A percentile compares a stretch with the other conserved stretches of the same genome.
phyloP scores from a whole-genome alignment of 192 early-diverging fungal species.

The Coemansia sp. region DNA sequence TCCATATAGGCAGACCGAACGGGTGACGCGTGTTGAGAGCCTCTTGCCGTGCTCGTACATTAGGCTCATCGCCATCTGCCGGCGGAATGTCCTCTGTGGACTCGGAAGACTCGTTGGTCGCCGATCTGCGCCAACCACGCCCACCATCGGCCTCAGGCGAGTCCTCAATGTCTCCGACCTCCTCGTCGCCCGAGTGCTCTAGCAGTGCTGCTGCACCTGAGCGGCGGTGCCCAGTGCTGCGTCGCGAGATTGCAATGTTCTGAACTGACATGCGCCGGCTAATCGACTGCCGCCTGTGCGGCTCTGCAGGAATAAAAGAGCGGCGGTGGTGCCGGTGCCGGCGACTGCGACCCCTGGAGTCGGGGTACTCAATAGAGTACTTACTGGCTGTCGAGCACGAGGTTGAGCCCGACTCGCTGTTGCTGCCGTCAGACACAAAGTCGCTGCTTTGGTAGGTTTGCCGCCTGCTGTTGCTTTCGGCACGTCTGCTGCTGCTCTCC shows the following conservation, averaged over 20 bases:
- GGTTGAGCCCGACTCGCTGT: constrained; percentile 46
- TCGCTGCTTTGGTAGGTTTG: constrained; percentile 7
- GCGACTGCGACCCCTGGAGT: constrained; percentile 16
- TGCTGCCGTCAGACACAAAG: constrained; percentile 21
- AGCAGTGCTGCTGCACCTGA: neutral
- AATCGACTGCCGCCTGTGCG: constrained; percentile 1
- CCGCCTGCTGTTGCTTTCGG: neutral
- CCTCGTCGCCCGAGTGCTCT: constrained; percentile 17
- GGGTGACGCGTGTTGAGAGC: constrained; percentile 83
- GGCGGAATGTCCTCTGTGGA: constrained; percentile 21
- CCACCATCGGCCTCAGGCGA: constrained; percentile 8
- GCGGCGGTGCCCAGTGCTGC: constrained; percentile 30
- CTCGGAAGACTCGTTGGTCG: constrained; percentile 29
- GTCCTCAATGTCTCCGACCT: constrained; percentile 2
- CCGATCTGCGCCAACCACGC: constrained; percentile 21
- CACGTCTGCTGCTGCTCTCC: neutral
- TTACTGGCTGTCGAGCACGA: constrained; percentile 49
- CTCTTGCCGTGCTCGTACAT: constrained; percentile 59
- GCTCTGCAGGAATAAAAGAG: constrained; percentile 16
- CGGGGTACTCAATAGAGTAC: constrained; percentile 35
- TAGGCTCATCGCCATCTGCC: constrained; percentile 46
- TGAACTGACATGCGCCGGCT: constrained; percentile 30
- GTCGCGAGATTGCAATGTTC: constrained; percentile 25
- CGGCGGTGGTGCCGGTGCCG: constrained; percentile 44
- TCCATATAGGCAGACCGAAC: constrained; percentile 95